Evolutionary conservation across 106 monocot genomes (phyloP).

Genomic region (Dioscorea dumetorum): DNA sequence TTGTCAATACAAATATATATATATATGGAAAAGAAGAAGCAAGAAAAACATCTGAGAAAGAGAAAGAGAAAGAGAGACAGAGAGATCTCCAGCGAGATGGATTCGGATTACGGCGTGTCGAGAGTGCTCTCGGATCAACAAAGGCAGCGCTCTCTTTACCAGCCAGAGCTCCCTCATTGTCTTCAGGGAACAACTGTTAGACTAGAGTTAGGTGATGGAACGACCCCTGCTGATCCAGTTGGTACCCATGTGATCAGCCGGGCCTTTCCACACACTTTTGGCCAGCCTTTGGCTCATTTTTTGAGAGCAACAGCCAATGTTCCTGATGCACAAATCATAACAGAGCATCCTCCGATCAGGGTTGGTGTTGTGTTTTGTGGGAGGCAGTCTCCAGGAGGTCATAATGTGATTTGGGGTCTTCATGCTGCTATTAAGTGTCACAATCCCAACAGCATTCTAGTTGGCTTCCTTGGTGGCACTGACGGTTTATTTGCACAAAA

Average conservation of each 20-base stretch:
- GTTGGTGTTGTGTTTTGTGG: conserved; percentile 91
- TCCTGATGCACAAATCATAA: conserved; percentile 61
- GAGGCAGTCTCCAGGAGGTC: conserved; percentile 96
- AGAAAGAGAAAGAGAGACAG: no score
- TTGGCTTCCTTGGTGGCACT: conserved; percentile 94
- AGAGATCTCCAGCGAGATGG: conserved; percentile 6
- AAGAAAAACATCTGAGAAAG: no score
- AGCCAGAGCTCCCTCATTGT: conserved; percentile 8
- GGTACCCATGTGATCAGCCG: conserved; percentile 49
- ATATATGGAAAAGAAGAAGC: no score
- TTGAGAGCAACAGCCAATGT: conserved; percentile 40
- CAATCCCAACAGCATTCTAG: no score
- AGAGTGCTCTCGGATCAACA: conserved; percentile 6
- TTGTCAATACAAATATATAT: no score
- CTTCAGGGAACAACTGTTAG: conserved; percentile 61
- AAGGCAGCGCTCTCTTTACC: conserved; percentile 5
- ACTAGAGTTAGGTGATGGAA: conserved; percentile 56
- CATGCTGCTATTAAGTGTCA: conserved; percentile 69
- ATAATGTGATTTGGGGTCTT: conserved; percentile 97
- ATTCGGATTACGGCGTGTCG: conserved; percentile 12
- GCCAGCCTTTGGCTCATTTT: conserved; percentile 71
- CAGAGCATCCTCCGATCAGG: conserved; percentile 56
- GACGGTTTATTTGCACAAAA: conserved; percentile 90
- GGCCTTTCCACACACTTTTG: conserved; percentile 67
- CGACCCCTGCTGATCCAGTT: conserved; percentile 42